Conservation (phyloP, 805 yeast species). For the Candida broadrunensis region DNA sequence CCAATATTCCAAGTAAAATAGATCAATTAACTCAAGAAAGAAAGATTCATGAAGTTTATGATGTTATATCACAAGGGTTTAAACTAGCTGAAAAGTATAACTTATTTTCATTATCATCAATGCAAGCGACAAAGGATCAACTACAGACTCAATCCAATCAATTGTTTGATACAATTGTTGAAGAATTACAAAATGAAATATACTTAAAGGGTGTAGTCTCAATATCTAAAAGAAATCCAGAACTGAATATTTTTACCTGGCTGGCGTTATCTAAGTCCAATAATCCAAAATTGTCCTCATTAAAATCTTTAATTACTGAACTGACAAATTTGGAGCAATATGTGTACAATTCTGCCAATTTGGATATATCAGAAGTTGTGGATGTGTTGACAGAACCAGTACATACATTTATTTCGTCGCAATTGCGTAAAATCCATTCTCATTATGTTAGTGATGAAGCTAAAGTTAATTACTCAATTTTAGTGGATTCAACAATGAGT, state of each 20-base stretch:
- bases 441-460: conserved; percentile 15
- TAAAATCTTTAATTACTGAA: conserved; percentile 28
- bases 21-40: conserved; percentile 70
- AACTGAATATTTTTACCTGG: conserved; percentile 16
- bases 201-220: conserved; percentile 44
- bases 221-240: conserved; percentile 3
- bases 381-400: conserved; percentile 29
- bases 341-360: conserved; percentile 53
- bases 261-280: conserved; percentile 17
- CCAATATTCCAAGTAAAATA: conserved; percentile 55
- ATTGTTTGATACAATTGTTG: conserved; percentile 70
- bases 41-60: conserved; percentile 64
- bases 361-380: conserved; percentile 53
- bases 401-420: conserved; percentile 24
- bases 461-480: conserved; percentile 25
- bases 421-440: conserved; percentile 25
- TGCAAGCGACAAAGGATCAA: conserved; percentile 48
- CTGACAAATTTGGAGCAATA: conserved; percentile 50
- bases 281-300: conserved; percentile 35
- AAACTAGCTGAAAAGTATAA: conserved; percentile 47
- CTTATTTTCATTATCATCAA: conserved; percentile 57
- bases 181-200: conserved; percentile 69
- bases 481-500: conserved; percentile 27
- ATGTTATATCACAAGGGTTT: conserved; percentile 44
- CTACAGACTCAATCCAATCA: conserved; percentile 56